Percentiles rank a stretch among this genome's conserved stretches.
Evolutionary conservation across 2,329 filamentous ascomycete genomes (phyloP).

Genomic region (Fusarium succisae): DNA sequence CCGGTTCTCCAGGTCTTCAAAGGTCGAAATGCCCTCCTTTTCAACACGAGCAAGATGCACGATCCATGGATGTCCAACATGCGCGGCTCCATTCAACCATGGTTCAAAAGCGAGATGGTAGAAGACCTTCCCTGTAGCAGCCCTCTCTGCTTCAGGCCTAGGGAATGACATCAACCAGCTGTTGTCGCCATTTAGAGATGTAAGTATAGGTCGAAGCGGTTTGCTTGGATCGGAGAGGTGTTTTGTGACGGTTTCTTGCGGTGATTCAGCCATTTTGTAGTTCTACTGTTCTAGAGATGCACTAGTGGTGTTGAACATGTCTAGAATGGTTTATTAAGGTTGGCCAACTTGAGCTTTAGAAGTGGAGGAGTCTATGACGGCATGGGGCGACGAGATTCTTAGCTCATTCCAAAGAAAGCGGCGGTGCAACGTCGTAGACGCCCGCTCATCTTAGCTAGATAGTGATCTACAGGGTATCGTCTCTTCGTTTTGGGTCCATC

Average conservation of each 20-base stretch:
- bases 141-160: slow-evolving; percentile 37
- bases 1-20: slow-evolving; percentile 18
- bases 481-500: neutral
- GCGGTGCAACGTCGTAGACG: neutral
- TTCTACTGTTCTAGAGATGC: neutral
- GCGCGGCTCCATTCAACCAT: slow-evolving; percentile 44
- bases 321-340: neutral
- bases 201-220: slow-evolving; percentile 40
- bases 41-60: slow-evolving; percentile 24
- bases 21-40: neutral
- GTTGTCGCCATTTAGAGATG: slow-evolving; percentile 48
- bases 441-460: neutral
- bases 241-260: neutral
- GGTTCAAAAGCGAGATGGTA: slow-evolving; percentile 48
- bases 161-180: slow-evolving; percentile 49
- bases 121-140: slow-evolving; percentile 34
- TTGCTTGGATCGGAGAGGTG: neutral
- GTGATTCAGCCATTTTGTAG: neutral
- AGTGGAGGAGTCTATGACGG: neutral
- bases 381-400: neutral
- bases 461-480: neutral
- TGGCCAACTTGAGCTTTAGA: neutral
- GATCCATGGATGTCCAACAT: slow-evolving; percentile 33
- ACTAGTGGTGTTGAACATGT: neutral
- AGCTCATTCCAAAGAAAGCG: neutral